Percentiles rank a stretch among this genome's conserved stretches.
phyloP scores from a whole-genome alignment of 192 early-diverging fungal species.

The Lobosporangium transversale region DNA sequence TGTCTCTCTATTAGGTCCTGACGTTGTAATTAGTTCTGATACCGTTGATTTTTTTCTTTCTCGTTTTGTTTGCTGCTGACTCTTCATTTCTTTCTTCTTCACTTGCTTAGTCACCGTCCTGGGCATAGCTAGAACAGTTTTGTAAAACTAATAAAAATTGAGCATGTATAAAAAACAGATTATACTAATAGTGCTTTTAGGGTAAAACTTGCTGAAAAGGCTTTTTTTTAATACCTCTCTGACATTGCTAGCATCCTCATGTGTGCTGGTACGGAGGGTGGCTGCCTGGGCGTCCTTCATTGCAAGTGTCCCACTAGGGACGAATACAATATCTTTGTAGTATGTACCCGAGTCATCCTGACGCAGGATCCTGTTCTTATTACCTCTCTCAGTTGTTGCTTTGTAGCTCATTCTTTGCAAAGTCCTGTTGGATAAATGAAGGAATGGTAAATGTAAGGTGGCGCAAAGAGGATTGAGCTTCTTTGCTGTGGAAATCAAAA shows the following conservation, averaged over 20 bases:
- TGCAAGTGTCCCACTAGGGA: conserved; percentile 27
- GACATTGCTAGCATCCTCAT: conserved; percentile 18
- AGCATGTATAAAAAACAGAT: not conserved
- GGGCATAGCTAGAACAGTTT: conserved; percentile 30
- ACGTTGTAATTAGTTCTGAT: too few relatives aligned
- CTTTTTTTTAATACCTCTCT: too few relatives aligned
- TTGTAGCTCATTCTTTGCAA: not conserved
- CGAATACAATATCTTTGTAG: conserved; percentile 44
- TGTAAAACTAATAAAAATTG: conserved; percentile 26
- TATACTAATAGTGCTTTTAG: not conserved
- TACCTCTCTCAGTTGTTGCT: not conserved
- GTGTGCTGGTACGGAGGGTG: not conserved
- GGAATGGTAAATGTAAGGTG: not conserved
- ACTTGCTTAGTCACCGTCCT: not conserved
- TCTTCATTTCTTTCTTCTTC: not conserved
- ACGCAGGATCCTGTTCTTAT: conserved; percentile 4
- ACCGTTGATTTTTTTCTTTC: too few relatives aligned
- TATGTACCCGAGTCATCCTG: conserved; percentile 29
- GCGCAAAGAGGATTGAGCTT: too few relatives aligned
- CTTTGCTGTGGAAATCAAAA: too few relatives aligned
- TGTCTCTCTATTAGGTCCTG: too few relatives aligned
- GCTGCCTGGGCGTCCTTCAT: conserved; percentile 11
- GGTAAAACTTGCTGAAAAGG: too few relatives aligned
- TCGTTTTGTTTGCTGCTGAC: not conserved
- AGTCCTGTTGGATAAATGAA: not conserved